phyloP scores from a whole-genome alignment of 2,329 filamentous ascomycete species.

The Sporothrix globosa region DNA sequence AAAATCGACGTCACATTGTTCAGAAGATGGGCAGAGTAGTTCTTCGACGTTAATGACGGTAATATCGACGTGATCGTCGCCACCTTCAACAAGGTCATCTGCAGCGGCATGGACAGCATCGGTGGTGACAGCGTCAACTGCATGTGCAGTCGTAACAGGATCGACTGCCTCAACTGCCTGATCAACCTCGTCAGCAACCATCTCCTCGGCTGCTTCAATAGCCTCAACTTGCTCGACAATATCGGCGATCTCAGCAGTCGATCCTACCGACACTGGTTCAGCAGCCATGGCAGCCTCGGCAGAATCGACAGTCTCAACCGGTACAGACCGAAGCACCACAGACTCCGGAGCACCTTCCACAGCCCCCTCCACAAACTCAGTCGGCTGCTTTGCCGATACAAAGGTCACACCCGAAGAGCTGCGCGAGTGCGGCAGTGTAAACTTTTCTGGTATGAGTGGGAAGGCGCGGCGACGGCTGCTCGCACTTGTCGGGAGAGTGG shows the following conservation, averaged over 20 bases:
- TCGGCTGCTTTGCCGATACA: neutral
- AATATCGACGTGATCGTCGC: too few species aligned
- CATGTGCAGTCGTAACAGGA: too few species aligned
- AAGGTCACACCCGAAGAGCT: neutral
- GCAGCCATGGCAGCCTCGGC: neutral
- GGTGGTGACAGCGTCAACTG: too few species aligned
- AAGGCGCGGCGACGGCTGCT: constrained; percentile 35
- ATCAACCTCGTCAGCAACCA: too few species aligned
- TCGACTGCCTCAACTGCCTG: too few species aligned
- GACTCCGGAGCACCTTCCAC: neutral
- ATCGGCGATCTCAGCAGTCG: neutral
- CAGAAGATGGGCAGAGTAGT: too few species aligned
- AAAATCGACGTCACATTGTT: neutral
- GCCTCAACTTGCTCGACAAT: neutral
- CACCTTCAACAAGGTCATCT: too few species aligned
- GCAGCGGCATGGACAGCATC: too few species aligned
- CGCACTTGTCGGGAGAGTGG: neutral
- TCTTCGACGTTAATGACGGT: too few species aligned
- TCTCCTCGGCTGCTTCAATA: neutral
- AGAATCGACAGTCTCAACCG: neutral
- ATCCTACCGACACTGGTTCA: neutral
- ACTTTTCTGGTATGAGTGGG: constrained; percentile 38
- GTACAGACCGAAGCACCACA: neutral
- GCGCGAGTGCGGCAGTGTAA: constrained; percentile 15
- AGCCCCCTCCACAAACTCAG: neutral